Evolutionary conservation across 805 yeast genomes (phyloP).

Genomic region (Huiozyma sinensis): DNA sequence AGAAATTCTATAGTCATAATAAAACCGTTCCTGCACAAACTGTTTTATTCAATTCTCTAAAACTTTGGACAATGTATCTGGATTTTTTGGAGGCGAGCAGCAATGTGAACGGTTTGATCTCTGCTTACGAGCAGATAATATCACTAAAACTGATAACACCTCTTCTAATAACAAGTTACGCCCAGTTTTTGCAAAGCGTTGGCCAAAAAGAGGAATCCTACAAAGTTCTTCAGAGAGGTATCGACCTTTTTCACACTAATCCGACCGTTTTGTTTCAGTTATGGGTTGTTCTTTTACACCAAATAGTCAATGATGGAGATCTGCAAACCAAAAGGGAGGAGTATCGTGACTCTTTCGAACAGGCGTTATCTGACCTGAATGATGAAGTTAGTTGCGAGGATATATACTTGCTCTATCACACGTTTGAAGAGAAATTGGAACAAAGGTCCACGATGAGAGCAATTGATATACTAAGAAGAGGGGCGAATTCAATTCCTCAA

Average conservation of each 20-base stretch:
- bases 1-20: slow-evolving; percentile 9
- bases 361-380: slow-evolving; percentile 39
- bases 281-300: slow-evolving; percentile 58
- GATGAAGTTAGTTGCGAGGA: slow-evolving; percentile 37
- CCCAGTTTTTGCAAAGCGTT: slow-evolving; percentile 39
- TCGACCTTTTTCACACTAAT: slow-evolving; percentile 43
- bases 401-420: slow-evolving; percentile 44
- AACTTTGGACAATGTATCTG: slow-evolving; percentile 64
- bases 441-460: slow-evolving; percentile 39
- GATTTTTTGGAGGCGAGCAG: slow-evolving; percentile 50
- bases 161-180: slow-evolving; percentile 52
- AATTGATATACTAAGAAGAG: slow-evolving; percentile 37
- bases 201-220: slow-evolving; percentile 28
- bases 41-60: slow-evolving; percentile 47
- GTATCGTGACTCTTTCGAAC: slow-evolving; percentile 66
- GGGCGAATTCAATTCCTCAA: slow-evolving; percentile 17
- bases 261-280: slow-evolving; percentile 45
- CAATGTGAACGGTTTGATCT: slow-evolving; percentile 10
- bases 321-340: slow-evolving; percentile 31
- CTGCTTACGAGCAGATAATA: slow-evolving; percentile 44
- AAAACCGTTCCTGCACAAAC: slow-evolving; percentile 40
- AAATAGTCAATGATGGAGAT: slow-evolving; percentile 29
- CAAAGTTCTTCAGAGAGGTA: slow-evolving; percentile 58
- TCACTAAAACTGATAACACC: slow-evolving; percentile 61
- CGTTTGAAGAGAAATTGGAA: slow-evolving; percentile 43